A percentile compares a stretch with the other conserved stretches of the same genome.
These are phyloP conservation scores for Eremomyces bilateralis DNA, from an alignment of 495 filamentous ascomycete genomes.

Conservation along the genomic window DNA sequence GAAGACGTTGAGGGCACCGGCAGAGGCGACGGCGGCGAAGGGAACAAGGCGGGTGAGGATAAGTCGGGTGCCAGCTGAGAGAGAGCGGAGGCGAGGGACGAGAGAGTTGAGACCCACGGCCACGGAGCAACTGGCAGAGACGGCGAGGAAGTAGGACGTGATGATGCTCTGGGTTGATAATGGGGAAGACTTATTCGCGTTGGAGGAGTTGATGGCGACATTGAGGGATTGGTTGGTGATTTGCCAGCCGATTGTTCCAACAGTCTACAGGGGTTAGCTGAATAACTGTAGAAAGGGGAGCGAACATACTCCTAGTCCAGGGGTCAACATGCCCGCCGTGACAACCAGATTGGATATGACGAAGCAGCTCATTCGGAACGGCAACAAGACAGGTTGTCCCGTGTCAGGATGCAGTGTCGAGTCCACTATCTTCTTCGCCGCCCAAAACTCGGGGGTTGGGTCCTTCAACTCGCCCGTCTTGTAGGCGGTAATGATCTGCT, in stretches of 20 bases:
- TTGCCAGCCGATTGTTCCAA: conserved; percentile 85
- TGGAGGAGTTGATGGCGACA: conserved; percentile 89
- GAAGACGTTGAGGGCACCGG: conserved; percentile 83
- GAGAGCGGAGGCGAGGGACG: conserved; percentile 59
- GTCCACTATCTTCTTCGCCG: conserved; percentile 89
- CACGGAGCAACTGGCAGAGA: conserved; percentile 78
- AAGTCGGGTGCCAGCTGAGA: conserved; percentile 49
- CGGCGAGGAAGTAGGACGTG: conserved; percentile 80
- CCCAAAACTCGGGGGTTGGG: conserved; percentile 86
- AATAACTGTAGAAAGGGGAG: conserved; percentile 1
- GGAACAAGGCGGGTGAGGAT: conserved; percentile 70
- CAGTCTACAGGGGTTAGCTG: conserved; percentile 32
- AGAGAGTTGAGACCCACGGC: conserved; percentile 79
- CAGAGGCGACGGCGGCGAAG: conserved; percentile 82
- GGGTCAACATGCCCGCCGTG: conserved; percentile 95
- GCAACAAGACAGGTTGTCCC: conserved; percentile 72
- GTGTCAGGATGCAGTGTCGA: conserved; percentile 94
- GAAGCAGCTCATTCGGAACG: conserved; percentile 94
- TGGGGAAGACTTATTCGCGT: conserved; percentile 89
- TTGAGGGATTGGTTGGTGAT: conserved; percentile 93
- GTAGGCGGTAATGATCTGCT: conserved; percentile 51
- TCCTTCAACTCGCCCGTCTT: conserved; percentile 50
- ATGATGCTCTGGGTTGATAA: conserved; percentile 57
- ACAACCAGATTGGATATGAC: conserved; percentile 85
- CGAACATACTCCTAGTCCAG: conserved; percentile 40